Evolutionary conservation across 2,329 filamentous ascomycete species (phyloP).

Genomic region (Aspergillus tanneri): DNA sequence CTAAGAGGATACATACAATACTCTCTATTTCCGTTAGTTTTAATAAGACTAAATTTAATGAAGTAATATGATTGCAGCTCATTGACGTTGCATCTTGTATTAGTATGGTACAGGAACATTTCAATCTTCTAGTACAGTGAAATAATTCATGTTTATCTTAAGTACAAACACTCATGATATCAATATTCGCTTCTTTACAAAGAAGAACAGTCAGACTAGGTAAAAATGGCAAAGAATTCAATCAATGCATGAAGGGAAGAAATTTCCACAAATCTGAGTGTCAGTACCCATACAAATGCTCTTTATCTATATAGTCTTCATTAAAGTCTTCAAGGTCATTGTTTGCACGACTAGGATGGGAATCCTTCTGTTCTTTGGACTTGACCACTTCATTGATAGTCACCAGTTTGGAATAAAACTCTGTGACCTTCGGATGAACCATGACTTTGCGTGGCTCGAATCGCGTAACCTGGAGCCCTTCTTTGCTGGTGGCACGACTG

Average conservation of each 20-base stretch:
- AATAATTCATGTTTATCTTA: too few species aligned
- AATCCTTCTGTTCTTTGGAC: slow-evolving; percentile 34
- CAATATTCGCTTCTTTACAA: neutral
- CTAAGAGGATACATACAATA: too few species aligned
- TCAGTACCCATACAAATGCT: neutral
- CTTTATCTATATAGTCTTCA: neutral
- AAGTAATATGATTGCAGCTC: too few species aligned
- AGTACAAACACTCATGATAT: neutral
- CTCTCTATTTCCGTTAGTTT: too few species aligned
- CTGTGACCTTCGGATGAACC: slow-evolving; percentile 82
- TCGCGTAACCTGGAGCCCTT: slow-evolving; percentile 79
- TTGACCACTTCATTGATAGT: slow-evolving; percentile 61
- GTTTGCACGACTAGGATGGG: neutral
- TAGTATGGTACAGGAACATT: too few species aligned
- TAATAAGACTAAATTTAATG: too few species aligned
- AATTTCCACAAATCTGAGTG: neutral
- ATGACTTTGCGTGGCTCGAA: slow-evolving; percentile 92
- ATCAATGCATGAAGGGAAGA: neutral
- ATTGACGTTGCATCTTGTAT: too few species aligned
- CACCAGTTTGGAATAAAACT: slow-evolving; percentile 81
- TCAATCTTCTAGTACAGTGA: too few species aligned
- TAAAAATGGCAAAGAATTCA: neutral
- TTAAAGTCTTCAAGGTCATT: neutral
- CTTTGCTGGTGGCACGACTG: slow-evolving; percentile 84
- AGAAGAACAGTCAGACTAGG: neutral